phyloP scores from a whole-genome alignment of 371 early-diverging fungal genomes.

The Zychaea mexicana region DNA sequence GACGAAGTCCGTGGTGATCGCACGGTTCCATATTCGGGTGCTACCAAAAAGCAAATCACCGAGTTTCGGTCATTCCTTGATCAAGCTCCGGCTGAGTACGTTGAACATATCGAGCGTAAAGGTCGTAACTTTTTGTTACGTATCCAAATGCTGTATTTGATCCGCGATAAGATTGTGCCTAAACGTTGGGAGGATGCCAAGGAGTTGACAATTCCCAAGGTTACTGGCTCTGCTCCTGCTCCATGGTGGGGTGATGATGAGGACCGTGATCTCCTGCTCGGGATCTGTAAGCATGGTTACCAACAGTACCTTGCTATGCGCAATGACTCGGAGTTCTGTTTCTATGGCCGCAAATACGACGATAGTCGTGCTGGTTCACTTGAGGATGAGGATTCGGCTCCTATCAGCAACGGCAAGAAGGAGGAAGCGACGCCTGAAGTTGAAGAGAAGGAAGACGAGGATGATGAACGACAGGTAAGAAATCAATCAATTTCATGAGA shows the following conservation, averaged over 20 bases:
- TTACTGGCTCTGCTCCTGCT: conserved; percentile 65
- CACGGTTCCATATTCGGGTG: conserved; percentile 63
- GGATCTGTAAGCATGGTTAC: conserved; percentile 83
- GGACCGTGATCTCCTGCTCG: conserved; percentile 82
- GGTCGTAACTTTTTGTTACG: conserved; percentile 73
- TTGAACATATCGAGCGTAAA: conserved; percentile 74
- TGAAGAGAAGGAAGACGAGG: conserved; percentile 21
- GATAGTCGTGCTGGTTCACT: conserved; percentile 42
- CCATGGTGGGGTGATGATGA: conserved; percentile 85
- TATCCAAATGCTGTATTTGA: conserved; percentile 76
- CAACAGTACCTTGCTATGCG: conserved; percentile 69
- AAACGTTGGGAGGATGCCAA: conserved; percentile 53
- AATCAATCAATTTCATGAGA: no score
- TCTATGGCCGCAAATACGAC: conserved; percentile 60
- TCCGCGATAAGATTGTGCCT: conserved; percentile 67
- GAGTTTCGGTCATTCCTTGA: conserved; percentile 71
- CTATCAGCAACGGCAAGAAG: conserved; percentile 9
- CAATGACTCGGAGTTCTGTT: conserved; percentile 72
- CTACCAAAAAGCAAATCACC: conserved; percentile 60
- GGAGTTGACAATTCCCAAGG: conserved; percentile 50
- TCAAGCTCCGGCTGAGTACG: conserved; percentile 73
- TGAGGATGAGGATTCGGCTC: conserved; percentile 35
- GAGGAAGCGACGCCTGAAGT: conserved; percentile 11
- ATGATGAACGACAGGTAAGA: conserved; percentile 12
- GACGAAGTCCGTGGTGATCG: conserved; percentile 34